phyloP scores from a whole-genome alignment of 1,139 yeast species.

The Taphrina wiesneri region DNA sequence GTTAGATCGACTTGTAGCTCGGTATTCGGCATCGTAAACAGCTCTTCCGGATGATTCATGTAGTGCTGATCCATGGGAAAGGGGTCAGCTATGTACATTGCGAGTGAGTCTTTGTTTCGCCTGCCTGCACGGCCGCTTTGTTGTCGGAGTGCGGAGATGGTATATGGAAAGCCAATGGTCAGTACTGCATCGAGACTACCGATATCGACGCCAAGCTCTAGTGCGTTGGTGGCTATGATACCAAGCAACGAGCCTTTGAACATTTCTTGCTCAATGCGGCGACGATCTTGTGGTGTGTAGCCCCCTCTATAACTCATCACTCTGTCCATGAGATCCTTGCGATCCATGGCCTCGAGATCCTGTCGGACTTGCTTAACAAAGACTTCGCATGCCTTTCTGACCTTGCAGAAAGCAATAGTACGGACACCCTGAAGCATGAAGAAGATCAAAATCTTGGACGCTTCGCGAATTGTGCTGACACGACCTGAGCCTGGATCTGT shows the following conservation, averaged over 20 bases:
- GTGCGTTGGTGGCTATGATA: constrained; percentile 89
- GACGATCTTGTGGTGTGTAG: constrained; percentile 77
- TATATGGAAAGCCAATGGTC: constrained; percentile 87
- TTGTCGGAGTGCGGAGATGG: constrained; percentile 84
- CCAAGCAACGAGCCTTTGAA: constrained; percentile 81
- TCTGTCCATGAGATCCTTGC: constrained; percentile 56
- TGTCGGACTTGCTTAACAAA: constrained; percentile 70
- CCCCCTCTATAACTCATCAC: constrained; percentile 97
- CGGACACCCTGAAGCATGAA: constrained; percentile 66
- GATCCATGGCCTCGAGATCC: constrained; percentile 42
- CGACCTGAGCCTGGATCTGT: constrained; percentile 61
- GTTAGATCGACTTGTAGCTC: constrained; percentile 56
- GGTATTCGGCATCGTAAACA: constrained; percentile 52
- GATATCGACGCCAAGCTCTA: constrained; percentile 92
- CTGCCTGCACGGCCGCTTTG: constrained; percentile 97
- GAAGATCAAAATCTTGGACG: constrained; percentile 69
- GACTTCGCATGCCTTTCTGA: constrained; percentile 80
- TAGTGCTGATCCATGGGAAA: constrained; percentile 87
- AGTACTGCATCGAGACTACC: constrained; percentile 89
- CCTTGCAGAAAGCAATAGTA: constrained; percentile 86
- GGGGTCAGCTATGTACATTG: constrained; percentile 78
- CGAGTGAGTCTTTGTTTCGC: constrained; percentile 70
- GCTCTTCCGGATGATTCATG: constrained; percentile 64
- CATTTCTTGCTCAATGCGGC: constrained; percentile 86
- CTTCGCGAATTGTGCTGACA: constrained; percentile 70